Base-by-base conservation (phyloP, 352 stramenopile species). In the Phytophthora niederhauseri region DNA sequence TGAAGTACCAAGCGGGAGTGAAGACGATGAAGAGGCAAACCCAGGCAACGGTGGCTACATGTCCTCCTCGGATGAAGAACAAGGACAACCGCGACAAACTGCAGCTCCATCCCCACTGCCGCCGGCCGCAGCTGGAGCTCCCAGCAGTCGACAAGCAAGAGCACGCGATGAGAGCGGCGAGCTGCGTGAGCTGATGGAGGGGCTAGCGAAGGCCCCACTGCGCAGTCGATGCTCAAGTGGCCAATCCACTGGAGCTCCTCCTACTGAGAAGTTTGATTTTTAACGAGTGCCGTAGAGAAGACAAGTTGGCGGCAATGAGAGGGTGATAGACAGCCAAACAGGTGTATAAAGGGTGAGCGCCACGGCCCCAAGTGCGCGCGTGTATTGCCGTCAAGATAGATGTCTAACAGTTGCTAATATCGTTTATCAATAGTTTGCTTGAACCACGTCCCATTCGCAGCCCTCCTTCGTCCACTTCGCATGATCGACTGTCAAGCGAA, bases 121-220 rank as follows among this genome's bases (percentile, higher is more conserved):
- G 34, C 53, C 54, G 50, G 9, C 51, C 55, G 36, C 54, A 55
- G 34, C 31, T 11, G 34, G 34, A 17, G 34, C 34, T 41, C 11
- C 34, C 14, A 12, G 41, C 4, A 50, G 9, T 38, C 57, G 63
- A 52, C 53, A 20, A 70, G 48, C 24, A 36, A 66, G 61, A n/a
- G 36, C 61, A 55, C 67, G 64, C 4, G 81, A 89, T 28, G 82
- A 91, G 52, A 85, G 74, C n/a, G 70, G 80, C 4, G 83, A 90
- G 56, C 70, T 88, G 51, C 85, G 83, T 14, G 76, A 87, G 43
- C 64, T 91, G 2, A 81, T 91, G 60, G 81, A 91, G 61, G 73
- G 79, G 1, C 56, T 93, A 8, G 72, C 66, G 8, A 80, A 76
- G 34, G 61, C 73, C 31, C 83, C 82, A 3, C 53, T 79, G 46